Conservation (phyloP, 208 protist genomes). For the Spongospora subterranea region DNA sequence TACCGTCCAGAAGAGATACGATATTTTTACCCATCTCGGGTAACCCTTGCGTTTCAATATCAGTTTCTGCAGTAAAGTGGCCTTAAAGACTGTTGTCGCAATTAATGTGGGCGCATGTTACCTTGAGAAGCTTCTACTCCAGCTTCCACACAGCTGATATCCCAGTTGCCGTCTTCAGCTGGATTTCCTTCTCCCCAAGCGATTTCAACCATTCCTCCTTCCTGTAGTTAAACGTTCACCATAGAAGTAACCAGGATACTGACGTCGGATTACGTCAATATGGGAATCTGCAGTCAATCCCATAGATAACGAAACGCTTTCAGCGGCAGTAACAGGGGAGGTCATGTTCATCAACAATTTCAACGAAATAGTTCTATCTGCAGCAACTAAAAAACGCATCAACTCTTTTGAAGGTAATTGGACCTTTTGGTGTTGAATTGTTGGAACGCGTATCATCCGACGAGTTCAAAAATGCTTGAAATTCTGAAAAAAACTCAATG, state of each 20-base stretch:
- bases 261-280: background rate
- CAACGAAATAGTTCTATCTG: background rate
- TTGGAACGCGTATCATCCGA: background rate
- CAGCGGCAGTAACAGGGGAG: background rate
- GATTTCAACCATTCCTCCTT: background rate
- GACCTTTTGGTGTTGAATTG: background rate
- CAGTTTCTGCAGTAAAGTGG: background rate
- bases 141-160: background rate
- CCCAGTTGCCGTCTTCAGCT: background rate
- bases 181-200: background rate
- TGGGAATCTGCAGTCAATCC: background rate
- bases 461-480: background rate
- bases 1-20: slow-evolving; percentile 3
- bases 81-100: background rate
- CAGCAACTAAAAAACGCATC: background rate
- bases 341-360: background rate
- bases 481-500: background rate
- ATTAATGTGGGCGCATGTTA: background rate
- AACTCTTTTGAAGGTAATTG: background rate
- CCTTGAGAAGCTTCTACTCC: background rate
- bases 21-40: too few species aligned
- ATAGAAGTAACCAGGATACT: background rate
- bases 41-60: background rate
- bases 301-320: background rate
- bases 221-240: background rate